Evolutionary conservation across 1,139 yeast genomes (phyloP).

Genomic region (Suhomyces choctaworum): DNA sequence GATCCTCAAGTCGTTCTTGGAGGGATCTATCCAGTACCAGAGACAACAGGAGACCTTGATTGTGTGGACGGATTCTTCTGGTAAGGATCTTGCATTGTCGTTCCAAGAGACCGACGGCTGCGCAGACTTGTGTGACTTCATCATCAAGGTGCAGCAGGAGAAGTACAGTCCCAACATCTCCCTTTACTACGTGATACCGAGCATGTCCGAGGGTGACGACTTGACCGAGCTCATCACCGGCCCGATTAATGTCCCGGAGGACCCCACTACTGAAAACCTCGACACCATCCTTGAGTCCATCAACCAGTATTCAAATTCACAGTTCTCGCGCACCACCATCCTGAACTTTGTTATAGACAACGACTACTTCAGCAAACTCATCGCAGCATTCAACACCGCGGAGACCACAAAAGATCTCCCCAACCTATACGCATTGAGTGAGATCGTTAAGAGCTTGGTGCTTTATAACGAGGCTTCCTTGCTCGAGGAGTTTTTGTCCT

Average conservation of each 20-base stretch:
- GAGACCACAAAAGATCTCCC: constrained; percentile 49
- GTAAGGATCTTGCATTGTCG: constrained; percentile 82
- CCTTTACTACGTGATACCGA: constrained; percentile 67
- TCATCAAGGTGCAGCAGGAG: constrained; percentile 64
- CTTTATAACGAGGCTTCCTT: constrained; percentile 70
- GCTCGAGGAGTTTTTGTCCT: constrained; percentile 61
- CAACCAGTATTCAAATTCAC: constrained; percentile 58
- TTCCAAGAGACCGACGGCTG: constrained; percentile 95
- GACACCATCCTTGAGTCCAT: constrained; percentile 51
- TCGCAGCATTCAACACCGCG: constrained; percentile 52
- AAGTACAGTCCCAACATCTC: constrained; percentile 67
- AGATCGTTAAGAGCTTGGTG: constrained; percentile 67
- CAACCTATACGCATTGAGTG: constrained; percentile 65
- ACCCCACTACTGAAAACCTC: constrained; percentile 51
- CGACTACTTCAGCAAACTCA: constrained; percentile 54
- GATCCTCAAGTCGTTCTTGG: constrained; percentile 63
- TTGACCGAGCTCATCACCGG: constrained; percentile 81
- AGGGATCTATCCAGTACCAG: constrained; percentile 81
- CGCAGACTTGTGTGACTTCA: constrained; percentile 75
- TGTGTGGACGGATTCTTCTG: constrained; percentile 86
- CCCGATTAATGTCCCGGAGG: constrained; percentile 68
- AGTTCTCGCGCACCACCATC: constrained; percentile 54
- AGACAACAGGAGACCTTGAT: constrained; percentile 92
- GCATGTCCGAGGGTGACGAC: constrained; percentile 42
- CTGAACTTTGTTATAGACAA: constrained; percentile 50